A percentile compares a stretch with the other conserved stretches of the same genome.
phyloP scores from a whole-genome alignment of 2,329 filamentous ascomycete species.

The Fusarium subtropicale region DNA sequence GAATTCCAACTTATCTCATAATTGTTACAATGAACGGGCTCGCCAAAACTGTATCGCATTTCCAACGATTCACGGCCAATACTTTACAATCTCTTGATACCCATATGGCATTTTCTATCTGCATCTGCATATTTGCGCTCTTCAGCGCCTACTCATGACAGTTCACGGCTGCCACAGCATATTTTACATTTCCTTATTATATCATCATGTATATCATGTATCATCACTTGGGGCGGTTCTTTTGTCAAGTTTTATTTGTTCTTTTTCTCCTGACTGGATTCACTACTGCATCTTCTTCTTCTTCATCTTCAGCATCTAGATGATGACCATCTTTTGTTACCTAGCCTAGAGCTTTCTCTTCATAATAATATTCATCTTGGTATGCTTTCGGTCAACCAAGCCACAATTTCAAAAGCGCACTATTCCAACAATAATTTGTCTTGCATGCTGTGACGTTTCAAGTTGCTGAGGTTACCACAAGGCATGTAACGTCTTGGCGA shows the following conservation, averaged over 20 bases:
- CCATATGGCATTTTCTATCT: slow-evolving; percentile 30
- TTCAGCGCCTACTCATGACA: slow-evolving; percentile 29
- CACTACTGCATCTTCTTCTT: slow-evolving; percentile 5
- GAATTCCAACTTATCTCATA: slow-evolving; percentile 8
- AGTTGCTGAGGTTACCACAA: slow-evolving; percentile 7
- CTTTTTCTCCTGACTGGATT: not conserved
- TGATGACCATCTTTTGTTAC: slow-evolving; percentile 21
- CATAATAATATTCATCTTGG: slow-evolving; percentile 20
- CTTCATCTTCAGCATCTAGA: slow-evolving; percentile 17
- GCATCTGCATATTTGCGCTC: slow-evolving; percentile 15
- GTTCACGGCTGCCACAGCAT: slow-evolving; percentile 41
- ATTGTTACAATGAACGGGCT: slow-evolving; percentile 11
- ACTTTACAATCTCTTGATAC: slow-evolving; percentile 47
- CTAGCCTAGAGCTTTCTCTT: slow-evolving; percentile 8
- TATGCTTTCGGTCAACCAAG: slow-evolving; percentile 5
- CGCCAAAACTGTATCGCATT: slow-evolving; percentile 24
- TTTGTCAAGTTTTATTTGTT: slow-evolving; percentile 11
- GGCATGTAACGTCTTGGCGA: slow-evolving; percentile 16
- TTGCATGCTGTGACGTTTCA: not conserved
- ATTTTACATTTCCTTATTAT: slow-evolving; percentile 28
- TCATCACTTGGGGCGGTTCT: slow-evolving; percentile 24
- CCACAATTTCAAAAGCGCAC: not conserved
- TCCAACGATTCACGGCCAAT: slow-evolving; percentile 46
- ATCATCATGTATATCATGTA: slow-evolving; percentile 28
- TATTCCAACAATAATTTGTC: not conserved